These are phyloP conservation scores for Wallemia hederae DNA, from an alignment of 1,284 basidiomycete genomes.

Conservation along the genomic window DNA sequence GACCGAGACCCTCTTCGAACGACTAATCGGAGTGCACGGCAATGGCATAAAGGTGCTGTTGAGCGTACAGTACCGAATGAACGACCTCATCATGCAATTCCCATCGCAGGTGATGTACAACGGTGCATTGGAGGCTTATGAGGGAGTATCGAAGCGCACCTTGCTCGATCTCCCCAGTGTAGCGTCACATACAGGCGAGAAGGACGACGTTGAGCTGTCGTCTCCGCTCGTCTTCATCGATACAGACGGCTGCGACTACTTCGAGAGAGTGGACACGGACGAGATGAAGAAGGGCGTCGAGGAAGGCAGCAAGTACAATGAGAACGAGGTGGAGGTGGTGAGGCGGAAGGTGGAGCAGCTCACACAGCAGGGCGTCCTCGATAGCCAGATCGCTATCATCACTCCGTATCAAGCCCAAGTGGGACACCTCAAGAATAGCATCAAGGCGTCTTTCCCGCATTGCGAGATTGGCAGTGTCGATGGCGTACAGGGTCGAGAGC, in stretches of 20 bases:
- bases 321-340: conserved; percentile 69
- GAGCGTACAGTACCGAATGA: conserved; percentile 56
- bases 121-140: conserved; percentile 36
- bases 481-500: conserved; percentile 76
- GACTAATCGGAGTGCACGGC: conserved; percentile 65
- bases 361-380: conserved; percentile 35
- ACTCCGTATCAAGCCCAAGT: conserved; percentile 90
- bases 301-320: conserved; percentile 66
- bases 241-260: conserved; percentile 73
- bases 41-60: conserved; percentile 56
- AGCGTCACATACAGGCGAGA: conserved; percentile 18
- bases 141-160: conserved; percentile 37
- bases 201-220: conserved; percentile 31
- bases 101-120: conserved; percentile 59
- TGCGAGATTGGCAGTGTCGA: conserved; percentile 75
- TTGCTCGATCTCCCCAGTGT: conserved; percentile 37
- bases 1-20: conserved; percentile 69
- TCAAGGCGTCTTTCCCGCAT: conserved; percentile 38
- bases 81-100: conserved; percentile 51
- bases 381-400: conserved; percentile 58
- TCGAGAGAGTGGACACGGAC: conserved; percentile 28
- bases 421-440: conserved; percentile 36
- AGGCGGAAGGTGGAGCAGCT: conserved; percentile 48
- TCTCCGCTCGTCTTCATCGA: conserved; percentile 76
- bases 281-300: conserved; percentile 21